Evolutionary conservation across 106 monocot species (phyloP), one percentile per base, ranked within the genome.

Genomic region (Acorus calamus): DNA sequence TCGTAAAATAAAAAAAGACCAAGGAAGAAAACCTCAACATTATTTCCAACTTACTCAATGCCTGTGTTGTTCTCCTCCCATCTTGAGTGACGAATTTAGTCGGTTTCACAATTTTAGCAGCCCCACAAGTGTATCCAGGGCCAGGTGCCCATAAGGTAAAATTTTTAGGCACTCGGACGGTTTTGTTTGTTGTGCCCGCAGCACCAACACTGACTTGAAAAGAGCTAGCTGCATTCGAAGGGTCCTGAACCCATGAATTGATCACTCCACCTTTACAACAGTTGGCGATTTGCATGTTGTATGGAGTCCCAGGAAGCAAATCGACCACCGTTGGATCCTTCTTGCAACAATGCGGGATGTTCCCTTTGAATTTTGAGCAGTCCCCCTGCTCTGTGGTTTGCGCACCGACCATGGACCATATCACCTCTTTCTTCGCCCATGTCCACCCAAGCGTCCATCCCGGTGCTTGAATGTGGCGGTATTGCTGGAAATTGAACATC

Each of bases 181-280:
- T 85, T 70, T 83, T 83, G 64, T 86, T 90, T 8, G 80, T 83
- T 28, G 82, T 83, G n/a, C 89, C 86, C 3, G 85, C 64, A 42
- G 50, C 62, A 41, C 89, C 89, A 3, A 86, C 85, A 70, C 75
- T 80, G 50, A 90, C 10, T 65, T 90, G 89, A 64, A 90, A 85
- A n/a, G 89, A 73, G 56, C 79, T 71, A 54, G 77, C 82, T 10
- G 83, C 69, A 53, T 70, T 85, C 6, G 43, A 66, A 6, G 85
- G 89, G 67, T 90, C 86, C 59, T 90, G 89, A 52, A 66, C 76
- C 70, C 62, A 73, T 8, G 89, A 86, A 60, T 54, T 80, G 50
- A 90, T 72, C 0, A 90, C 85, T 4, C 89, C 89, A 3, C 79
- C 89, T 62, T 80, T 90, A 86, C 89, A 90, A 61, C 89, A 90